Evolutionary conservation across 2,329 filamentous ascomycete genomes (phyloP).

Genomic region (Aspergillus pseudoterreus): DNA sequence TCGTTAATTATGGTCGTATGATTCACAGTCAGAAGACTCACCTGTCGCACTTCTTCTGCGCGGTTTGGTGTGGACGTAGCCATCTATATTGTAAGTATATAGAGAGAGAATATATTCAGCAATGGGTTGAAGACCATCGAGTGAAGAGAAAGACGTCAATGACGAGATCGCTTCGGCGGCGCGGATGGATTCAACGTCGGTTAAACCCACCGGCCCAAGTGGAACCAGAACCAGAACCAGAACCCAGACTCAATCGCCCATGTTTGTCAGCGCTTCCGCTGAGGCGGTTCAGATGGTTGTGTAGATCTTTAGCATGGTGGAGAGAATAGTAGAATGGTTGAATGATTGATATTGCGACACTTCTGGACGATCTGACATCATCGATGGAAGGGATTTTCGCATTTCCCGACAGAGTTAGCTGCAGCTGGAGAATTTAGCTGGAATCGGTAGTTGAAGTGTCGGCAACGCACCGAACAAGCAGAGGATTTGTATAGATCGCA

Average conservation of each 20-base stretch:
- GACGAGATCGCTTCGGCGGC: not conserved
- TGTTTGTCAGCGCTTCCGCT: too few relatives aligned
- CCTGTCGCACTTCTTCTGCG: constrained; percentile 40
- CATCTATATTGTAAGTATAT: constrained; percentile 18
- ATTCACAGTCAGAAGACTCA: constrained; percentile 25
- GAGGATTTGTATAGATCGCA: too few relatives aligned
- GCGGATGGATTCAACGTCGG: not conserved
- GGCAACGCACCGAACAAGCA: not conserved
- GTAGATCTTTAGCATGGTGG: not conserved
- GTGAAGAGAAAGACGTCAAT: not conserved
- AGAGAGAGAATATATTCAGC: not conserved
- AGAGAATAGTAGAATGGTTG: not conserved
- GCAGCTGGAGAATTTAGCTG: not conserved
- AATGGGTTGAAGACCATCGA: not conserved
- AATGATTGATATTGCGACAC: constrained; percentile 5
- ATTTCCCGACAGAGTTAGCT: too few relatives aligned
- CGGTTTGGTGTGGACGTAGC: constrained; percentile 22
- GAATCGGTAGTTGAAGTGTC: not conserved
- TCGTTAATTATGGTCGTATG: not conserved
- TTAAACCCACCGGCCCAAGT: not conserved
- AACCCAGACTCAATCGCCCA: too few relatives aligned
- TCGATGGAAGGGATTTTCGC: not conserved
- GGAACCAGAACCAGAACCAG: not conserved
- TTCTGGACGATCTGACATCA: constrained; percentile 13
- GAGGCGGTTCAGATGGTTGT: too few relatives aligned